Base-by-base conservation (phyloP, 2,329 filamentous ascomycete genomes). In the Fusarium pininemorale region DNA sequence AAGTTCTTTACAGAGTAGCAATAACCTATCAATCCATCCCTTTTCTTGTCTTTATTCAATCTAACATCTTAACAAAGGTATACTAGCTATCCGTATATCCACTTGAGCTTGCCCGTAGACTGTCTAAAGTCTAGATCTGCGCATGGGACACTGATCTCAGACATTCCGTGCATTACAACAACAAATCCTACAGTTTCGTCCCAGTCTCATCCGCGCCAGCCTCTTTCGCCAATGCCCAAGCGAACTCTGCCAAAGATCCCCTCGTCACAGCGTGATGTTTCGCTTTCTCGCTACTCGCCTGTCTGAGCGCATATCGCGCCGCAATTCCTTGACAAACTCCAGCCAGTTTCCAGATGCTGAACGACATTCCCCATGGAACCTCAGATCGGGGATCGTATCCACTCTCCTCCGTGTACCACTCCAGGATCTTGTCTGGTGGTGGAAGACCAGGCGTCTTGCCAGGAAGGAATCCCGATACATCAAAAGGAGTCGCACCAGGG, bases 241-340 rank as follows among this genome's bases (percentile, higher is more conserved):
- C 94, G 77, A 93, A 87, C 82, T 94, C 87, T 1, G 92, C 95
- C 85, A 96, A 90, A 28, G 93, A 91, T 51, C 85, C 87, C 83
- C 93, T 91, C 81, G 90, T 89, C 63, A 84, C 85, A 1, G 88
- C 94, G 82, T 97, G 94, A 47, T 91, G 87, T 76, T 87, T 89
- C 12, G 96, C 96, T 81, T 93, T 90, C 66, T 90, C 93, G 81
- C 94, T 98, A 83, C 95, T 98, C 42, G 96, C 96, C 87, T 98
- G 96, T 55, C 96, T 86, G 54, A 89, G 85, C 32, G 96, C 96
- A 81, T 93, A 93, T 73, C 96, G 86, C 56, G 96, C 96, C 55
- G 95, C 95, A 81, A 99, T 98, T 7, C 96, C 96, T 85, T 99
- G 96, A 76, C 87, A 89, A 71, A 93, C 90, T 57, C 87, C 90